Conservation (phyloP, 352 stramenopile genomes). For the Globisporangium spinosum region DNA sequence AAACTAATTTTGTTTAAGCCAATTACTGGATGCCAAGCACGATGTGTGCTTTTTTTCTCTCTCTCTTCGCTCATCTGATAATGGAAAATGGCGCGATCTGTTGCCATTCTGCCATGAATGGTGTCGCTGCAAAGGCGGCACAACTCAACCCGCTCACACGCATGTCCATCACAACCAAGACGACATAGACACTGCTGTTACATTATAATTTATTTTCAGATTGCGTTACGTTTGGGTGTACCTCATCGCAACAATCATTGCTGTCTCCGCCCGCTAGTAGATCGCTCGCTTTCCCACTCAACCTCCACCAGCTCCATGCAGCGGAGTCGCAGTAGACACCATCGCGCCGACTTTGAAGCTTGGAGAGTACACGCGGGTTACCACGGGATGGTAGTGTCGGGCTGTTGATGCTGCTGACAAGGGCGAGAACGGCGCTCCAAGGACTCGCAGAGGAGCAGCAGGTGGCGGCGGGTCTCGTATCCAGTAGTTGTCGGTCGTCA, state of each 20-base stretch:
- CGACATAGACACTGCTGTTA: not conserved
- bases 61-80: not conserved
- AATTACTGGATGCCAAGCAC: not conserved
- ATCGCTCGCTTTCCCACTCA: not conserved
- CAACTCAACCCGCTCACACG: not conserved
- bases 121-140: not conserved
- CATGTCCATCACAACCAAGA: not conserved
- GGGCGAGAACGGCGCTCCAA: not conserved
- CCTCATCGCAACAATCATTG: not conserved
- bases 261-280: not conserved
- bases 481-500: slow-evolving; percentile 34
- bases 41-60: not conserved
- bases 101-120: not conserved
- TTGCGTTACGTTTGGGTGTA: not conserved
- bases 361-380: slow-evolving; percentile 9
- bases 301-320: not conserved
- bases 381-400: not conserved
- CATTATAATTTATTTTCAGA: not conserved
- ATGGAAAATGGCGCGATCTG: not conserved
- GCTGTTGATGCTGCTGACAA: not conserved
- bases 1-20: not conserved
- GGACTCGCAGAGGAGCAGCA: not conserved
- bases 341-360: not conserved
- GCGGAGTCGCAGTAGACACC: not conserved
- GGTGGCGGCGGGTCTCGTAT: slow-evolving; percentile 7